Evolutionary conservation across 2,329 filamentous ascomycete species (phyloP).

Genomic region (Aspergillus sp.): DNA sequence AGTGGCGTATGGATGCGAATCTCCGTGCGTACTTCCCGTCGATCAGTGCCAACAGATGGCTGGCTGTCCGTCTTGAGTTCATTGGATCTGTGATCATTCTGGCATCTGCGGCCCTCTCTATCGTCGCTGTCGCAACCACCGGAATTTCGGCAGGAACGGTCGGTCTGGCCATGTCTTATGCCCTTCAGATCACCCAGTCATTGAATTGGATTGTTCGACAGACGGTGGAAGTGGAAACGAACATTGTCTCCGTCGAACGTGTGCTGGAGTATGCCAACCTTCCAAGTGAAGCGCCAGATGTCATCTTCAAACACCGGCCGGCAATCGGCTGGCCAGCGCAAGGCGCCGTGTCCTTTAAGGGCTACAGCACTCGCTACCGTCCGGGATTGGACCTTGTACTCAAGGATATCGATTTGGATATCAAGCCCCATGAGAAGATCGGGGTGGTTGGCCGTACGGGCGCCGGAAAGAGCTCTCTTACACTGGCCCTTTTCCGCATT

Average conservation of each 20-base stretch:
- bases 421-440: constrained; percentile 97
- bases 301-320: constrained; percentile 82
- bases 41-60: constrained; percentile 90
- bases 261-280: constrained; percentile 92
- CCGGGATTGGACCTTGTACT: constrained; percentile 86
- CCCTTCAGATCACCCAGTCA: constrained; percentile 92
- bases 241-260: constrained; percentile 97
- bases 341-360: constrained; percentile 84
- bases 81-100: constrained; percentile 94
- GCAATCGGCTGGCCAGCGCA: constrained; percentile 87
- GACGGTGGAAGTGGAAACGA: constrained; percentile 99
- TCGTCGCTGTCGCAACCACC: constrained; percentile 72
- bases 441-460: constrained; percentile 95
- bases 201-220: constrained; percentile 99
- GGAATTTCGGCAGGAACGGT: constrained; percentile 68
- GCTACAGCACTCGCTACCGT: constrained; percentile 92
- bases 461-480: constrained; percentile 48
- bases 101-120: constrained; percentile 74
- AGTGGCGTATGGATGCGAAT: constrained; percentile 96
- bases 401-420: constrained; percentile 86
- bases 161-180: constrained; percentile 94
- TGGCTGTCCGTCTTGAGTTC: constrained; percentile 91
- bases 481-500: constrained; percentile 77
- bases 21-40: constrained; percentile 92
- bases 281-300: constrained; percentile 90